A percentile compares a stretch with the other conserved stretches of the same genome.
phyloP scores from a whole-genome alignment of 2,329 filamentous ascomycete genomes.

The Fusarium napiforme region DNA sequence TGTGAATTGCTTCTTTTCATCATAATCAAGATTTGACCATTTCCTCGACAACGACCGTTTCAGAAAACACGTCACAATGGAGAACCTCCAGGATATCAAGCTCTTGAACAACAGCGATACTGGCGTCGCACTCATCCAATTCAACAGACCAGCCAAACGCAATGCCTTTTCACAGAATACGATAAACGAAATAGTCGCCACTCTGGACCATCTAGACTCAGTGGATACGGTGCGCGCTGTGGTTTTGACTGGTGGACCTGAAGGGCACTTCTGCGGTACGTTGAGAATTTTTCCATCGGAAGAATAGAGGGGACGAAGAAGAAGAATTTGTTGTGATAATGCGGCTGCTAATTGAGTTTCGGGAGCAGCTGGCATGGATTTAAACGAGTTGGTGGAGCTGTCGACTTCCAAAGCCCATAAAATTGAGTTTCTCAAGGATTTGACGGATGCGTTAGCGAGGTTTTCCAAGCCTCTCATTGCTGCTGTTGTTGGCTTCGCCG shows the following conservation, averaged over 20 bases:
- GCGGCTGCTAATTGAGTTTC: not conserved
- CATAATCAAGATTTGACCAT: not conserved
- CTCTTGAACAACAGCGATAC: not conserved
- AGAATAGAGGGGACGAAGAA: not conserved
- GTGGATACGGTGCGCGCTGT: slow-evolving; percentile 14
- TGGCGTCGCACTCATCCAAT: slow-evolving; percentile 24
- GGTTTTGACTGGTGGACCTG: slow-evolving; percentile 26
- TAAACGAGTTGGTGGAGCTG: slow-evolving; percentile 30
- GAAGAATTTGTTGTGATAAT: not conserved
- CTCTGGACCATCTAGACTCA: slow-evolving; percentile 20
- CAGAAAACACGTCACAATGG: not conserved
- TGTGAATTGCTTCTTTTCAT: not conserved
- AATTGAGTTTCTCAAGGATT: slow-evolving; percentile 26
- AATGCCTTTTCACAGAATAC: slow-evolving; percentile 33
- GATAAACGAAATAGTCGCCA: slow-evolving; percentile 21
- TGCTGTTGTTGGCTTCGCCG: slow-evolving; percentile 31
- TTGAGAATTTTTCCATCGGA: not conserved
- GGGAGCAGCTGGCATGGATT: slow-evolving; percentile 29
- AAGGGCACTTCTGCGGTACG: slow-evolving; percentile 34
- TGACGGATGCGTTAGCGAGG: slow-evolving; percentile 23
- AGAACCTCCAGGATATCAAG: slow-evolving; percentile 26
- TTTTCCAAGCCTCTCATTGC: slow-evolving; percentile 32
- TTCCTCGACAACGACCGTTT: not conserved
- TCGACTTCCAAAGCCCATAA: slow-evolving; percentile 24
- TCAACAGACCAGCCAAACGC: slow-evolving; percentile 33